phyloP scores from a whole-genome alignment of 73 alveolate species.

The Tetrahymena borealis region DNA sequence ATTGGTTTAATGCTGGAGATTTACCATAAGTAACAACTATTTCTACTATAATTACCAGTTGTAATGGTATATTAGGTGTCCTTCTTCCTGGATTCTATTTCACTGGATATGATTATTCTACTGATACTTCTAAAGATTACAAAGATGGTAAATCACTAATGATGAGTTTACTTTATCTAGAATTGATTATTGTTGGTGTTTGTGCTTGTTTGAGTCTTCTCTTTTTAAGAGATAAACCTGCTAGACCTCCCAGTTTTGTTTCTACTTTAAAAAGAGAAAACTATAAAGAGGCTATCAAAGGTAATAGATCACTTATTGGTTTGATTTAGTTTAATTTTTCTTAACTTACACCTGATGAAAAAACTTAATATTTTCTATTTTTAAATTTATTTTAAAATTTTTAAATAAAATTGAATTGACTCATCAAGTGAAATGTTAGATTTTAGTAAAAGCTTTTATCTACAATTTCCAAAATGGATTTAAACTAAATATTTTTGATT shows the following conservation, averaged over 20 bases:
- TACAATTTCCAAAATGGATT: too few relatives aligned
- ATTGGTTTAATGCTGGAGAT: background rate
- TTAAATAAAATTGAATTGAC: too few relatives aligned
- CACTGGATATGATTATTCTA: background rate
- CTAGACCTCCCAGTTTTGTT: background rate
- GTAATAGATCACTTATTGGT: too few relatives aligned
- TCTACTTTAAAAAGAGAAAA: background rate
- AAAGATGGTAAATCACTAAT: background rate
- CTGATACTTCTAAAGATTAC: background rate
- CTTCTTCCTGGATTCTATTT: background rate
- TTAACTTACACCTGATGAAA: too few relatives aligned
- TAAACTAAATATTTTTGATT: too few relatives aligned
- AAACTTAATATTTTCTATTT: too few relatives aligned
- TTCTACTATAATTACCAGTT: background rate
- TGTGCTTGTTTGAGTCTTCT: background rate
- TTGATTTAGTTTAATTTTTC: too few relatives aligned
- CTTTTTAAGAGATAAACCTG: background rate
- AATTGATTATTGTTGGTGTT: background rate
- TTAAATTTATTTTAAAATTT: too few relatives aligned
- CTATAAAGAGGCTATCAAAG: background rate
- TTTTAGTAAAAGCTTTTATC: too few relatives aligned
- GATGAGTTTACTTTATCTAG: background rate
- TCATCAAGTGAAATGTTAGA: too few relatives aligned
- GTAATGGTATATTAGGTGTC: background rate
- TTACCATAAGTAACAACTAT: background rate